Evolutionary conservation across 495 filamentous ascomycete species (phyloP).

Genomic region (Opeltia flavorubescens): DNA sequence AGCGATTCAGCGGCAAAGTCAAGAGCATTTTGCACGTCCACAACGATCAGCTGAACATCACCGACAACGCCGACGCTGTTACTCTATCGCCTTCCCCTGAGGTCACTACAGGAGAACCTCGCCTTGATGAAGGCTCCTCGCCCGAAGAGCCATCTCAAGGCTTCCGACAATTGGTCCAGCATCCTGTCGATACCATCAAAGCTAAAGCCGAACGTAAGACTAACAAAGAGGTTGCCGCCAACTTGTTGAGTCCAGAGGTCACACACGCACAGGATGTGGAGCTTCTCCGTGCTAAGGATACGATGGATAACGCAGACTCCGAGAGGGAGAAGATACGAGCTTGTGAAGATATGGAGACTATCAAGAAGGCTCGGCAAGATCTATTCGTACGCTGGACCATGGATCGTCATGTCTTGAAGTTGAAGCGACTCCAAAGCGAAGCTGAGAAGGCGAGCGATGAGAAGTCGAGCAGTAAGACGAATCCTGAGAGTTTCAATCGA

Average conservation of each 20-base stretch:
- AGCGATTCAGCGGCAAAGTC: neutral
- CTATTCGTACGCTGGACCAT: slow-evolving; percentile 25
- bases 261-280: slow-evolving; percentile 17
- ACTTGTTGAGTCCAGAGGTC: slow-evolving; percentile 4
- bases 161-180: neutral
- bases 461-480: too few species aligned
- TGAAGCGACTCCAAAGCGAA: slow-evolving; percentile 14
- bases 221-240: neutral
- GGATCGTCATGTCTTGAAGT: slow-evolving; percentile 22
- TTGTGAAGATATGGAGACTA: slow-evolving; percentile 10
- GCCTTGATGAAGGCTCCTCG: neutral
- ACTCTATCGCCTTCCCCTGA: neutral
- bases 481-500: too few species aligned
- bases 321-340: slow-evolving; percentile 8
- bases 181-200: neutral
- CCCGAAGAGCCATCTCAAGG: neutral
- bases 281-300: slow-evolving; percentile 17
- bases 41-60: neutral
- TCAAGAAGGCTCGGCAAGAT: slow-evolving; percentile 19
- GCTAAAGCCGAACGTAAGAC: neutral
- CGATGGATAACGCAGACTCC: slow-evolving; percentile 4
- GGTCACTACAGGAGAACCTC: neutral
- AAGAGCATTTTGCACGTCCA: neutral
- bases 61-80: neutral
- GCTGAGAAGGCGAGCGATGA: too few species aligned